phyloP scores from a whole-genome alignment of 441 rosid species.

The Gossypium laxum region DNA sequence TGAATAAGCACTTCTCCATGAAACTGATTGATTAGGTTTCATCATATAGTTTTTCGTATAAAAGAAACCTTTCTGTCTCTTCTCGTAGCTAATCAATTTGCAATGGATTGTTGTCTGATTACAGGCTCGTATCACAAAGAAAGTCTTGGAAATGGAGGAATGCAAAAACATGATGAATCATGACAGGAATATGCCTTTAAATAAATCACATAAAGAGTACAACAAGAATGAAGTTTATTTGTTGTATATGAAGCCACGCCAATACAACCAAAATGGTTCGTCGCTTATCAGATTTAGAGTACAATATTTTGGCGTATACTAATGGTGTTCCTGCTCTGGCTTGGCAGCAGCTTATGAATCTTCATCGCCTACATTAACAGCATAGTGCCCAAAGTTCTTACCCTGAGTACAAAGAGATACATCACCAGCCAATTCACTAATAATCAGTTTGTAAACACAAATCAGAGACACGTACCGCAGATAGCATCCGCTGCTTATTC shows the following conservation, averaged over 20 bases:
- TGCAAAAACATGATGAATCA: background rate
- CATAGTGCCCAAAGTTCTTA: conserved; percentile 37
- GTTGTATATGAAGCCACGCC: background rate
- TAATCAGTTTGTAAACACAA: background rate
- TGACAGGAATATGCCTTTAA: background rate
- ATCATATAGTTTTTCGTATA: background rate
- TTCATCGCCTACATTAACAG: conserved; percentile 23
- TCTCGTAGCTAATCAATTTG: background rate
- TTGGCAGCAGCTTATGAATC: background rate
- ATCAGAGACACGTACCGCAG: conserved; percentile 37
- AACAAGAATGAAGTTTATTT: background rate
- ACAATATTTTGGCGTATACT: background rate
- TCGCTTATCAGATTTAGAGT: background rate
- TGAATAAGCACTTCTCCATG: background rate
- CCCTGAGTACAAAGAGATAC: conserved; percentile 23
- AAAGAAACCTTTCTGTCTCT: background rate
- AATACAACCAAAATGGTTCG: background rate
- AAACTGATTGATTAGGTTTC: background rate
- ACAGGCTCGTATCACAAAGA: background rate
- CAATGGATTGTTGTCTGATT: background rate
- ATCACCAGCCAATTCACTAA: background rate
- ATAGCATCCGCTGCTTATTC: conserved; percentile 70
- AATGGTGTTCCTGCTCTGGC: background rate
- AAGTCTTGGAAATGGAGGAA: background rate
- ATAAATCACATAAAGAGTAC: background rate